Conservation (phyloP, 2,329 filamentous ascomycete genomes). For the Aspergillus tanneri region DNA sequence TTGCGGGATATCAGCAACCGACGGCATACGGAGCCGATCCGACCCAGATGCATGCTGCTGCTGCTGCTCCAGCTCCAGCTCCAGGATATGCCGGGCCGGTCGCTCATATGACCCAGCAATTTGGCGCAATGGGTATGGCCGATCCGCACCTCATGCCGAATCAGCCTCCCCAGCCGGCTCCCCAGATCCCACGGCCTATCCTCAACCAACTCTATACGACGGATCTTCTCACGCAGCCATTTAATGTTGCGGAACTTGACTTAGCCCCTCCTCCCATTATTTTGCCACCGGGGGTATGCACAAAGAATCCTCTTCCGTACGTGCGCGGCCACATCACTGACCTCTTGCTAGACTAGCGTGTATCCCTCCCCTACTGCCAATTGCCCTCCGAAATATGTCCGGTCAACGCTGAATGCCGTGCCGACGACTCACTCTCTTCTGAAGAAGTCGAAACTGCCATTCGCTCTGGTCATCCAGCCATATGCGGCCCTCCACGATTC, state of each 20-base stretch:
- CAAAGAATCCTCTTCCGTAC: neutral
- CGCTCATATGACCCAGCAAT: slow-evolving; percentile 74
- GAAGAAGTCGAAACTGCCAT: slow-evolving; percentile 95
- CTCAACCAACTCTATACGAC: slow-evolving; percentile 91
- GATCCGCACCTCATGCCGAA: slow-evolving; percentile 54
- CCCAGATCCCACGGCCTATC: slow-evolving; percentile 45
- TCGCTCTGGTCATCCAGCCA: slow-evolving; percentile 93
- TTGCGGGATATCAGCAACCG: slow-evolving; percentile 44
- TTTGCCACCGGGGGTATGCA: slow-evolving; percentile 83
- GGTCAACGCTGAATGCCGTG: slow-evolving; percentile 90
- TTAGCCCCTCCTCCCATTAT: slow-evolving; percentile 87
- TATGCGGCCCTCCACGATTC: slow-evolving; percentile 90
- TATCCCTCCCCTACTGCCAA: slow-evolving; percentile 90
- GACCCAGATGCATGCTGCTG: slow-evolving; percentile 53
- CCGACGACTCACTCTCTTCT: slow-evolving; percentile 88
- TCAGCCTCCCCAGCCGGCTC: slow-evolving; percentile 35
- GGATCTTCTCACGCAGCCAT: slow-evolving; percentile 86
- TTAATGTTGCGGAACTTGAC: slow-evolving; percentile 90
- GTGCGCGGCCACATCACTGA: slow-evolving; percentile 40
- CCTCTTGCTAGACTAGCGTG: slow-evolving; percentile 67
- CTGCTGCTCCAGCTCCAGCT: slow-evolving; percentile 48
- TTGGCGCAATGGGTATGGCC: slow-evolving; percentile 73
- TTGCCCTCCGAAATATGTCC: slow-evolving; percentile 88
- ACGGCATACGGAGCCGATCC: slow-evolving; percentile 47
- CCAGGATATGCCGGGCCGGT: slow-evolving; percentile 37